phyloP scores from a whole-genome alignment of 768 basidiomycete species.

The Atractiella rhizophila region DNA sequence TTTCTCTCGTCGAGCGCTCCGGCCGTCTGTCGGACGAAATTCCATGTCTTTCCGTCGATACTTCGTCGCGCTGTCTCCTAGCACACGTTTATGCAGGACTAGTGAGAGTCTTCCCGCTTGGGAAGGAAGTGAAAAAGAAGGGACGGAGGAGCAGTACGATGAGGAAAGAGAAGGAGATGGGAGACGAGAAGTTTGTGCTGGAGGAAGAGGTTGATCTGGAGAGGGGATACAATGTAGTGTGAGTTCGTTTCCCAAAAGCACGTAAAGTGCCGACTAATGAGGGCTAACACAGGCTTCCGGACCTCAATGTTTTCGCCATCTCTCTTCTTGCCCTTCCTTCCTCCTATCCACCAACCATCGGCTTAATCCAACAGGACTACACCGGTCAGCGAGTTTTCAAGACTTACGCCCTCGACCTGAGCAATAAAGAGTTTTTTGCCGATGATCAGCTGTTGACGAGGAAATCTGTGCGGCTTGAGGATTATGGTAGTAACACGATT shows the following conservation, averaged over 20 bases:
- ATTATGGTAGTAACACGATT: conserved; percentile 11
- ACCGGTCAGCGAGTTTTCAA: conserved; percentile 20
- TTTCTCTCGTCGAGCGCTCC: conserved; percentile 9
- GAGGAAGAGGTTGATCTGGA: conserved; percentile 8
- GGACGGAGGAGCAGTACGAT: background rate
- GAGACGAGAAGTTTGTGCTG: background rate
- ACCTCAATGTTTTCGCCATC: conserved; percentile 42
- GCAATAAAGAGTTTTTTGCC: conserved; percentile 4
- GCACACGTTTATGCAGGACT: conserved; percentile 15
- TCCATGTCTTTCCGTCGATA: conserved; percentile 7
- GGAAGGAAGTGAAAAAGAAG: background rate
- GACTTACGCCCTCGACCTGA: conserved; percentile 8
- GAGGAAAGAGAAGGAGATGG: background rate
- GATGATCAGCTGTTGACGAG: conserved; percentile 7
- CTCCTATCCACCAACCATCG: conserved; percentile 29
- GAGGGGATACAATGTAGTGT: conserved; percentile 10
- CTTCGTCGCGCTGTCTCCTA: conserved; percentile 3
- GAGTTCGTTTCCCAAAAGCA: background rate
- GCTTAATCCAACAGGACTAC: conserved; percentile 43
- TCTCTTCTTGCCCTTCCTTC: conserved; percentile 31
- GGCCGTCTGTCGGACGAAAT: conserved; percentile 7
- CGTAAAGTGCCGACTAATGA: background rate
- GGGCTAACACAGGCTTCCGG: conserved; percentile 29
- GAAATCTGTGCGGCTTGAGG: conserved; percentile 3
- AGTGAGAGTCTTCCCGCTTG: conserved; percentile 12